A percentile compares a stretch with the other conserved stretches of the same genome.
Evolutionary conservation across 768 basidiomycete species (phyloP).

Genomic region (Russula sp.): DNA sequence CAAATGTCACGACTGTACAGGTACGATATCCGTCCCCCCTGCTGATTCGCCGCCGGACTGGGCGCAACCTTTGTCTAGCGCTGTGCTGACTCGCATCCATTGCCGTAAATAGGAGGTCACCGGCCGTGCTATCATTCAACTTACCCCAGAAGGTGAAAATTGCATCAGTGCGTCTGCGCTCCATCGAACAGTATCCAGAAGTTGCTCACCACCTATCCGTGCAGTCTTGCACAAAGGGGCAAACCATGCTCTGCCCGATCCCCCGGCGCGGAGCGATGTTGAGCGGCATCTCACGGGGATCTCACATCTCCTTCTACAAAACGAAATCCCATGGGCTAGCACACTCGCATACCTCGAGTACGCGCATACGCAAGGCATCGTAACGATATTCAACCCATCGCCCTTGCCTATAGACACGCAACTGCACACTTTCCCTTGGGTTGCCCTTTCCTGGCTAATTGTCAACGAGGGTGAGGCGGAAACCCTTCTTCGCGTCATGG

Average conservation of each 20-base stretch:
- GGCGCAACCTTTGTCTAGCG: background rate
- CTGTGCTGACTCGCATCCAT: background rate
- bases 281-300: conserved; percentile 30
- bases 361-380: conserved; percentile 15
- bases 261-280: conserved; percentile 22
- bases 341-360: conserved; percentile 36
- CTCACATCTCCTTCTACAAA: conserved; percentile 54
- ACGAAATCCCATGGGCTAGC: conserved; percentile 46
- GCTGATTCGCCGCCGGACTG: too few relatives aligned
- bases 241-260: conserved; percentile 42
- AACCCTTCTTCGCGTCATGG: conserved; percentile 22
- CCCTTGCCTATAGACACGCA: conserved; percentile 42
- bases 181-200: background rate
- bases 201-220: background rate
- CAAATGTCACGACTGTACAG: conserved; percentile 36
- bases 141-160: conserved; percentile 53
- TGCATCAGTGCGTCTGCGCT: conserved; percentile 44
- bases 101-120: conserved; percentile 38
- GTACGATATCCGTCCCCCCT: conserved; percentile 25
- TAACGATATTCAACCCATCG: conserved; percentile 51
- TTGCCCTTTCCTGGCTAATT: conserved; percentile 47
- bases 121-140: conserved; percentile 57
- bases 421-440: conserved; percentile 45
- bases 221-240: conserved; percentile 55
- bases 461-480: conserved; percentile 49